A percentile compares a stretch with the other conserved stretches of the same genome.
phyloP scores from a whole-genome alignment of 768 basidiomycete species.

The Cytidiella melzeri region DNA sequence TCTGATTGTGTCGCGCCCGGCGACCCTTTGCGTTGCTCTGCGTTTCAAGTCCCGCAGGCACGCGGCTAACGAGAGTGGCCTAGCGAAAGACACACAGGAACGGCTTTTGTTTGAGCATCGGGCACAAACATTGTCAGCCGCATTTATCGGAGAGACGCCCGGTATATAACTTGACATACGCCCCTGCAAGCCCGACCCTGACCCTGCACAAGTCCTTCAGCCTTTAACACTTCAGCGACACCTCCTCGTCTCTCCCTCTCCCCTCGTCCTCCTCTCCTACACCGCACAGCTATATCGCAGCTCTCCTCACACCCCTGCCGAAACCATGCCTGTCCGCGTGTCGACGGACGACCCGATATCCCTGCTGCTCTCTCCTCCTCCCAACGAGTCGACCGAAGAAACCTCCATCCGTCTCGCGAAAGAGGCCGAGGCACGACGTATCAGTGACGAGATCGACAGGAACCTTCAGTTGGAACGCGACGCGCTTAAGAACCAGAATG shows the following conservation, averaged over 20 bases:
- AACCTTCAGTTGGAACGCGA: constrained; percentile 26
- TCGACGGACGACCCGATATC: constrained; percentile 50
- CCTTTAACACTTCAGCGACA: too few species aligned
- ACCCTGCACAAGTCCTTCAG: too few species aligned
- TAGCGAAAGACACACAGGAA: too few species aligned
- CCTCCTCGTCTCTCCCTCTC: neutral
- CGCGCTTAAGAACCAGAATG: constrained; percentile 28
- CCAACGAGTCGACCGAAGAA: constrained; percentile 46
- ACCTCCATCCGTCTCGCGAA: constrained; percentile 34
- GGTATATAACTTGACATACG: too few species aligned
- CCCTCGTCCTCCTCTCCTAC: neutral
- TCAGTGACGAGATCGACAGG: constrained; percentile 49
- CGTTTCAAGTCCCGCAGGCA: too few species aligned
- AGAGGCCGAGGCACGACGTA: constrained; percentile 52
- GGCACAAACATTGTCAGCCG: too few species aligned
- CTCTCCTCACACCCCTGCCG: neutral
- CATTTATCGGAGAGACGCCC: too few species aligned
- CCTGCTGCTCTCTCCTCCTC: constrained; percentile 49
- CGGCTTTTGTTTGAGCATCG: too few species aligned
- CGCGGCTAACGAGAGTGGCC: too few species aligned
- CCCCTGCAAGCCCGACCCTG: too few species aligned
- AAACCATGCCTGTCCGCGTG: neutral
- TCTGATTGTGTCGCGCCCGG: too few species aligned
- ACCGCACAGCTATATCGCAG: neutral
- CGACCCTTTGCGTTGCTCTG: too few species aligned